Percentiles rank a stretch among this genome's conserved stretches.
Conservation (phyloP, 2,329 filamentous ascomycete species). For the Aspergillus nomiae region DNA sequence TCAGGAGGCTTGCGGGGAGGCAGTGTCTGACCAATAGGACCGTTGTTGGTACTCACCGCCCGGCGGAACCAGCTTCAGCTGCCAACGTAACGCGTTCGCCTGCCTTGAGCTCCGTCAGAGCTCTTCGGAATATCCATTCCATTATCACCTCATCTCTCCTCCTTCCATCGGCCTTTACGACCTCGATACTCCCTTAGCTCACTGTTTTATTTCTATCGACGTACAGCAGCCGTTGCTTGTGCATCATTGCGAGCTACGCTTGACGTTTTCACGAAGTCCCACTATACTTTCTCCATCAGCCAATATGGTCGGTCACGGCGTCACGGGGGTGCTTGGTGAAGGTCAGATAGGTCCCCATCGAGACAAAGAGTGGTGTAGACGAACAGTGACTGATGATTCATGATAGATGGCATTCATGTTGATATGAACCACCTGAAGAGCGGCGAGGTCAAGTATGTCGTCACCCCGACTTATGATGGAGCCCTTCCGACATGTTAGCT, state of each 20-base stretch:
- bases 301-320: conserved; percentile 44
- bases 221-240: neutral
- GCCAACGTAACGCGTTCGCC: conserved; percentile 33
- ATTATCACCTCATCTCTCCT: conserved; percentile 6
- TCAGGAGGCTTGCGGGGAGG: conserved; percentile 25
- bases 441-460: conserved; percentile 92
- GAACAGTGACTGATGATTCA: conserved; percentile 20
- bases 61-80: conserved; percentile 23
- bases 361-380: neutral
- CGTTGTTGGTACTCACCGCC: conserved; percentile 17
- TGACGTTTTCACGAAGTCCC: conserved; percentile 2
- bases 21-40: conserved; percentile 16
- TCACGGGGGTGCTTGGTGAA: conserved; percentile 49
- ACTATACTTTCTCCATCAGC: conserved; percentile 1
- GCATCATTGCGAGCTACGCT: neutral
- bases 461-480: neutral
- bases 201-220: neutral
- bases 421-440: conserved; percentile 99
- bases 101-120: conserved; percentile 30
- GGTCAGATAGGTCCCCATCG: conserved; percentile 34
- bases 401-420: conserved; percentile 92
- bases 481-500: conserved; percentile 31
- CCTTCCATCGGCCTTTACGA: neutral
- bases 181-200: neutral
- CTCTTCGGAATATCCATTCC: conserved; percentile 18